Evolutionary conservation across 2,329 filamentous ascomycete species (phyloP), one percentile per base, ranked within the genome.

Genomic region (Apiospora arundinis): DNA sequence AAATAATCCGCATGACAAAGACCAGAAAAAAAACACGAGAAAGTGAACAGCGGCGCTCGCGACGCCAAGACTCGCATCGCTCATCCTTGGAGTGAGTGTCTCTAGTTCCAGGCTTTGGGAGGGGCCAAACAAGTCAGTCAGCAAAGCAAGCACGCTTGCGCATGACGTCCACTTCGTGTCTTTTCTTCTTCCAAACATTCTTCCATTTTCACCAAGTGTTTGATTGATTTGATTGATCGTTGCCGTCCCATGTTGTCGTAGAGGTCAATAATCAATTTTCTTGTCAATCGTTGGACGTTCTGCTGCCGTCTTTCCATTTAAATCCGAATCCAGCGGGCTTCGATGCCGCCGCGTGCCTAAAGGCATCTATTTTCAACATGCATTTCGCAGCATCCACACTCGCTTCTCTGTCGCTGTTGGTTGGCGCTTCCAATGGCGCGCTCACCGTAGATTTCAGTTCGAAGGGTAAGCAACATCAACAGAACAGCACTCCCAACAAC

Each of bases 371-470:
- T 63, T 32, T 40, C 56, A 63, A 63, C 32, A 63, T 63, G 56
- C 56, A 63, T 63, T 63, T 63, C 56, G 32, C 28, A 32, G 56
- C 56, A 40, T 32, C 56, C 56, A 63, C 56, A n/a, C 56, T 63
- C 56, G 56, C 56, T 63, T 63, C 32, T 40, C 32, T 63, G 56
- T 63, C 56, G 56, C 18, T n/a, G 56, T n/a, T 63, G 56, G 32
- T 40, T 40, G 56, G 56, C n/a, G 56, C 9, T 40, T 63, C 56
- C 28, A 63, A 63, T 63, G 56, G 56, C 9, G 56, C 32, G 21
- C 56, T 63, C 56, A 9, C n/a, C 28, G 56, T 63, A 63, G 56
- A 63, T 63, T 40, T 63, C 32, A 12, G 32, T 16, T 63, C 56
- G 8, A 63, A 63, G 56, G 56, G 56, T 63, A 63, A 63, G 56